Evolutionary conservation across 805 yeast species (phyloP).

Genomic region (Starmera pachycereana): DNA sequence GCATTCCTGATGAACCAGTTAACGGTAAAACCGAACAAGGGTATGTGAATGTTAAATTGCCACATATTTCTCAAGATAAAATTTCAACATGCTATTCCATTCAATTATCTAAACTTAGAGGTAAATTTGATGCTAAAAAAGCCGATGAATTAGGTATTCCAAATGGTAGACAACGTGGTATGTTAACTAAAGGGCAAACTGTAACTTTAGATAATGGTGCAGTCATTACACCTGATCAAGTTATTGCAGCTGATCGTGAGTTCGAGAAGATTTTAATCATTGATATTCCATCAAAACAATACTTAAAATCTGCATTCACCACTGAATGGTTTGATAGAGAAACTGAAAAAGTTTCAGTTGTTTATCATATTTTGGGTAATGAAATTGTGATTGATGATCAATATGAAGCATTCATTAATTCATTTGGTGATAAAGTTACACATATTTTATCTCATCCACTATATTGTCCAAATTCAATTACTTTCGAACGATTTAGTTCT

Average conservation of each 20-base stretch:
- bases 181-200: conserved; percentile 47
- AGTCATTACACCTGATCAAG: conserved; percentile 55
- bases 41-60: conserved; percentile 26
- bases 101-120: conserved; percentile 56
- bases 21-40: conserved; percentile 27
- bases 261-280: conserved; percentile 56
- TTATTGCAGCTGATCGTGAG: conserved; percentile 48
- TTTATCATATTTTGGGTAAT: conserved; percentile 72
- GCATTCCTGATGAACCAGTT: conserved; percentile 7
- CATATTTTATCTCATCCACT: conserved; percentile 71
- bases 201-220: conserved; percentile 53
- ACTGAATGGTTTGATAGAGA: conserved; percentile 19
- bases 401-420: conserved; percentile 39
- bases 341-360: conserved; percentile 31
- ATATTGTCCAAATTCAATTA: conserved; percentile 50
- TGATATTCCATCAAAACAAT: conserved; percentile 55
- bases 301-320: conserved; percentile 26
- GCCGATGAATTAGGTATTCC: conserved; percentile 66
- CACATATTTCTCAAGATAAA: conserved; percentile 11
- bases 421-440: conserved; percentile 38
- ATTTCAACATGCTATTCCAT: conserved; percentile 59
- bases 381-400: conserved; percentile 37
- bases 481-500: conserved; percentile 44
- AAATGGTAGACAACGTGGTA: conserved; percentile 47
- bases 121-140: conserved; percentile 57